Conservation (phyloP, 768 basidiomycete genomes). For the Lentinula guzmanii region DNA sequence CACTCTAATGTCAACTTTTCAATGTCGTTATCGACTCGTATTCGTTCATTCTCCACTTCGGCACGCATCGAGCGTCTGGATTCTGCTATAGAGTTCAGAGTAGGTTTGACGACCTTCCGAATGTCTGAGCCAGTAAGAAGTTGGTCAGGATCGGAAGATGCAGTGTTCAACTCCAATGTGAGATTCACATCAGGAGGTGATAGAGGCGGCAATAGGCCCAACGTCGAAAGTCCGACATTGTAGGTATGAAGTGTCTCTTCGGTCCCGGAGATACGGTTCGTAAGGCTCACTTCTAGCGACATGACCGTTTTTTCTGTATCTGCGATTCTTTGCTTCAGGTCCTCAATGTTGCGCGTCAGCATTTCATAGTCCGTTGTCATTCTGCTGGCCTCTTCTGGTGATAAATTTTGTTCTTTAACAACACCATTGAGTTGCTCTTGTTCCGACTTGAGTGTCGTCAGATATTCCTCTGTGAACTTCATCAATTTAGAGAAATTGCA, state of each 20-base stretch:
- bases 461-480: conserved; percentile 41
- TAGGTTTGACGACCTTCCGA: conserved; percentile 69
- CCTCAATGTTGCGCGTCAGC: conserved; percentile 65
- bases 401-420: conserved; percentile 84
- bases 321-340: conserved; percentile 68
- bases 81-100: conserved; percentile 67
- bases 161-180: conserved; percentile 75
- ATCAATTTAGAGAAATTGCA: background rate
- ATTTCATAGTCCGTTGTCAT: conserved; percentile 90
- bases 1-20: conserved; percentile 73
- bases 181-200: conserved; percentile 72
- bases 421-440: conserved; percentile 55
- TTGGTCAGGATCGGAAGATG: conserved; percentile 61
- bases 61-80: conserved; percentile 64
- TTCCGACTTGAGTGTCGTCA: conserved; percentile 61
- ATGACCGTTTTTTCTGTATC: conserved; percentile 70
- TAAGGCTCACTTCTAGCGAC: conserved; percentile 78
- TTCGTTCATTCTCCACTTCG: conserved; percentile 67
- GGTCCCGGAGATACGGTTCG: conserved; percentile 71
- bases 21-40: conserved; percentile 77
- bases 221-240: conserved; percentile 62
- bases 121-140: conserved; percentile 68
- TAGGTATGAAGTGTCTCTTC: conserved; percentile 83
- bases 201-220: conserved; percentile 75
- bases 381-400: conserved; percentile 82